Evolutionary conservation across 2,329 filamentous ascomycete genomes (phyloP), one percentile per base, ranked within the genome.

Genomic region (Berkeleyomyces rouxiae): DNA sequence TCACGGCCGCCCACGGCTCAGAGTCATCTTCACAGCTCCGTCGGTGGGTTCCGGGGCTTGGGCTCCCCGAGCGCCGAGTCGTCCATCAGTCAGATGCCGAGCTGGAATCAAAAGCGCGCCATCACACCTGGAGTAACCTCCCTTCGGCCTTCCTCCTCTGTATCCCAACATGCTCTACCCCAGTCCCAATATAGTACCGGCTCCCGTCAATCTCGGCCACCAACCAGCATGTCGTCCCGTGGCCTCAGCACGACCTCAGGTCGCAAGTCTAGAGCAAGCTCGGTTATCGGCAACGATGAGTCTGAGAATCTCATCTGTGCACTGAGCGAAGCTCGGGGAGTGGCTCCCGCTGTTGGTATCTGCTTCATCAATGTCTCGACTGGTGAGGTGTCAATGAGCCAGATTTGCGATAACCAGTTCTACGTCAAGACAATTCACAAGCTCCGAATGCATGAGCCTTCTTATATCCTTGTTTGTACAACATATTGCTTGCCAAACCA

Each of bases 391-490:
- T 83, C 90, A 37, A 79, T 97, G 46, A 95, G 89, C 70, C 90
- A 96, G 69, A 92, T 97, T 66, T 90, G 87, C 70, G 92, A 97
- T 72, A 95, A 86, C 63, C 90, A 96, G 71, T 95, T 90, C 42
- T 97, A 95, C 70, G 85, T 90, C 63, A 86, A 85, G 69, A 95
- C 90, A 0, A 78, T 95, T 39, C 88, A 95, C 72, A 96, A 96
- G 71, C 79, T 97, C 42, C 82, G 82, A 61, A 83, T 96, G 33
- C 87, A 89, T 68, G 82, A 86, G 33, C 91, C 92, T 0, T 87
- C 85, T 1, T 83, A 86, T 66, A 87, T 96, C 59, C 75, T 97
- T 1, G 85, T 95, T 67, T 84, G 90, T 69, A 81, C 81, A 3
- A 86, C 86, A 1, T 81, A 84, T n/a, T 82, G 78, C 36, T 75